phyloP scores from a whole-genome alignment of 1,284 basidiomycete species.

The Ustilago loliicola region DNA sequence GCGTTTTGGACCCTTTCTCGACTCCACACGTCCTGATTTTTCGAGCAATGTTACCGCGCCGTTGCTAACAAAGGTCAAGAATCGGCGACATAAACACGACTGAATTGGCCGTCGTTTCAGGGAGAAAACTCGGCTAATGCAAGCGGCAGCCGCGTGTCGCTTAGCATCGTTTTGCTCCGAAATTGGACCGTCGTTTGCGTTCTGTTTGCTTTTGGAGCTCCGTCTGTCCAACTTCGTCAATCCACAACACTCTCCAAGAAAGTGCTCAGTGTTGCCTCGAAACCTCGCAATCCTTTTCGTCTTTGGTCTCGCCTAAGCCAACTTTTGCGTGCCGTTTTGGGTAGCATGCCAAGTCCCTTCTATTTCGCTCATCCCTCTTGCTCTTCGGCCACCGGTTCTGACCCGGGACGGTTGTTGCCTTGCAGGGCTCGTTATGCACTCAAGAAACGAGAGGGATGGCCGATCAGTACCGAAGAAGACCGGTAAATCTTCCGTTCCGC shows the following conservation, averaged over 20 bases:
- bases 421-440: background rate
- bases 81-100: background rate
- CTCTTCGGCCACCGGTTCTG: background rate
- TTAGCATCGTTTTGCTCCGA: constrained; percentile 9
- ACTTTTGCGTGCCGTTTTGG: background rate
- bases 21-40: constrained; percentile 15
- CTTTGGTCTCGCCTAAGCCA: background rate
- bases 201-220: constrained; percentile 7
- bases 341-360: background rate
- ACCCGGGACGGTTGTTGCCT: background rate
- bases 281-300: background rate
- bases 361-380: background rate
- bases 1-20: constrained; percentile 33
- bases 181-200: constrained; percentile 12
- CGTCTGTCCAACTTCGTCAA: constrained; percentile 24
- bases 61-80: background rate
- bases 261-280: background rate
- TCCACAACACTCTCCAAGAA: background rate
- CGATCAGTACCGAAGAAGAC: constrained; percentile 5
- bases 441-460: background rate
- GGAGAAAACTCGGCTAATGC: constrained; percentile 8
- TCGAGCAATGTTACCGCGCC: background rate
- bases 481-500: background rate
- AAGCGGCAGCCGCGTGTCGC: constrained; percentile 5
- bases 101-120: constrained; percentile 7